Conservation (phyloP, 2,329 filamentous ascomycete genomes). For the Penicillium decumbens region DNA sequence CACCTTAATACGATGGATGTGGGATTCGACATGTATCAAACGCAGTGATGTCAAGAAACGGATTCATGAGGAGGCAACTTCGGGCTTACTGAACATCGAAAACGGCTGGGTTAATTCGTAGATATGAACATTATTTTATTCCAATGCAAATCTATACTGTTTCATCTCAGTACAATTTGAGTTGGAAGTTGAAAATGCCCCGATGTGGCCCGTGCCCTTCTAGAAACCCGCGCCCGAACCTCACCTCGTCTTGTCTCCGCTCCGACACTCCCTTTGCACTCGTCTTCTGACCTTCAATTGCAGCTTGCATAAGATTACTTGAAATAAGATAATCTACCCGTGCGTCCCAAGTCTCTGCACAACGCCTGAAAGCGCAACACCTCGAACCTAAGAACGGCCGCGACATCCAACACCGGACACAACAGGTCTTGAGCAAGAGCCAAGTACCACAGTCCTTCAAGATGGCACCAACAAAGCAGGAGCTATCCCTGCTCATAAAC, state of each 20-base stretch:
- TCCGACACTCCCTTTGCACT: not conserved
- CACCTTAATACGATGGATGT: slow-evolving; percentile 24
- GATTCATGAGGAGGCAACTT: slow-evolving; percentile 24
- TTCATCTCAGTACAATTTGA: not conserved
- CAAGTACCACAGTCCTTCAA: slow-evolving; percentile 1
- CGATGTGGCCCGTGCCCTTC: slow-evolving; percentile 20
- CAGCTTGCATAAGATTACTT: not conserved
- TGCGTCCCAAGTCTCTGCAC: not conserved
- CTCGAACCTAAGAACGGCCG: not conserved
- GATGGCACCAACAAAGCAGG: slow-evolving; percentile 46
- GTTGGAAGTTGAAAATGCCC: not conserved
- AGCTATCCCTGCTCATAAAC: slow-evolving; percentile 45
- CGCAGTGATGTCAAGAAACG: slow-evolving; percentile 27
- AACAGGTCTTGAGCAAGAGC: not conserved
- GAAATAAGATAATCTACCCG: not conserved
- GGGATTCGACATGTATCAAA: slow-evolving; percentile 26
- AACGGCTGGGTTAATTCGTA: slow-evolving; percentile 26
- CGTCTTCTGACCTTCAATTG: not conserved
- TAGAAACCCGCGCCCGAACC: slow-evolving; percentile 16
- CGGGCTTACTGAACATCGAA: slow-evolving; percentile 25
- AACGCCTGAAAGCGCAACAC: not conserved
- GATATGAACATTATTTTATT: slow-evolving; percentile 21
- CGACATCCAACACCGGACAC: not conserved
- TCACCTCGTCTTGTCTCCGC: slow-evolving; percentile 9
- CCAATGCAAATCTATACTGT: not conserved